Evolutionary conservation across 805 yeast species (phyloP).

Genomic region (Suhomyces vadensis): DNA sequence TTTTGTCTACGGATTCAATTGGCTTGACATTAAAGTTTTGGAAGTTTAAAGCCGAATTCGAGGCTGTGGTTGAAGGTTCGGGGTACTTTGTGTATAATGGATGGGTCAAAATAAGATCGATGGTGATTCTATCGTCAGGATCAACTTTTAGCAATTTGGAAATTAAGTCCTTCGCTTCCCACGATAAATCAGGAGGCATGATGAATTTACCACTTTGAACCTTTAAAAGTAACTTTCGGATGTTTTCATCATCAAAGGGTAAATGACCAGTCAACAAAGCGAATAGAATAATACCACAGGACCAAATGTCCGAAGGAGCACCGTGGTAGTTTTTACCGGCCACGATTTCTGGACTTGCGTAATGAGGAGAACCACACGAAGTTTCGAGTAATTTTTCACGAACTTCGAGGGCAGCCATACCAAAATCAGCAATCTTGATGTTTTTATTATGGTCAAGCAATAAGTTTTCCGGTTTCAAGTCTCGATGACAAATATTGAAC

Average conservation of each 20-base stretch:
- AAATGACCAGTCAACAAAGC: constrained; percentile 92
- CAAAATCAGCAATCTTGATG: constrained; percentile 96
- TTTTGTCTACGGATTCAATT: constrained; percentile 44
- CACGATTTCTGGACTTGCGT: constrained; percentile 97
- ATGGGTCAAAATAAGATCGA: constrained; percentile 74
- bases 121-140: constrained; percentile 76
- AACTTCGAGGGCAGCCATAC: constrained; percentile 97
- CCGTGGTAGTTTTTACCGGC: constrained; percentile 96
- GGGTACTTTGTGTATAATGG: constrained; percentile 80
- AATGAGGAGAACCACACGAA: constrained; percentile 97
- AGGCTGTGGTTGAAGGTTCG: constrained; percentile 22
- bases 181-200: constrained; percentile 77
- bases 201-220: constrained; percentile 87
- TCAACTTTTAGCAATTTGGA: constrained; percentile 77
- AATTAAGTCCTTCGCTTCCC: constrained; percentile 86
- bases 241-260: constrained; percentile 96
- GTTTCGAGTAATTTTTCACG: constrained; percentile 83
- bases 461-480: constrained; percentile 79
- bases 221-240: constrained; percentile 79
- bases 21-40: constrained; percentile 30
- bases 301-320: constrained; percentile 97
- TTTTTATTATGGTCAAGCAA: constrained; percentile 78
- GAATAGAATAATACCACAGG: constrained; percentile 92
- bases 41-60: constrained; percentile 12
- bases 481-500: constrained; percentile 85